Base-by-base conservation (phyloP, 1,284 basidiomycete species). In the Pyrrhoderma noxium region DNA sequence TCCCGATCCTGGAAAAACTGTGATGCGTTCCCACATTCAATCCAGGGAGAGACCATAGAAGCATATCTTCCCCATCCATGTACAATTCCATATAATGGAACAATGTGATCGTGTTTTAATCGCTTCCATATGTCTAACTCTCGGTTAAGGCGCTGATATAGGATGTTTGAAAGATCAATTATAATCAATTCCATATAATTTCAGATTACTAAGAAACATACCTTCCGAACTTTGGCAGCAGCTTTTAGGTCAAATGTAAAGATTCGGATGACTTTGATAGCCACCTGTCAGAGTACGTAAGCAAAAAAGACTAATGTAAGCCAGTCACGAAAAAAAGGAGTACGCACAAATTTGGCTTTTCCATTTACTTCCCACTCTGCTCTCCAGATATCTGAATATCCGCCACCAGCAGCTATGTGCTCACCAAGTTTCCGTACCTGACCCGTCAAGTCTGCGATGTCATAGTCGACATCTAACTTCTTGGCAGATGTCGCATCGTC, bases 31-130 rank as follows among this genome's bases (percentile, higher is more conserved):
- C 53, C 53, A n/a, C 43, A 52, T 13, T 13, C 3, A 45, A 55
- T 55, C 49, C 50, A 51, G 3, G 53, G 53, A 13, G 53, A 55
- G 22, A 51, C 41, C 50, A 55, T 51, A n/a, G 53, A 55, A 22
- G 45, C 39, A 31, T 47, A 52, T 7, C 40, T 36, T n/a, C 53
- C 53, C 27, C 51, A 42, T 16, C 48, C 46, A 35, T 52, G 16
- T 8, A 49, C 41, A 36, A 55, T 34, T 7, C 53, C 53, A 21
- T 40, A 52, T 19, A 55, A 22, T 14, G 53, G 53, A 25, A 55
- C 21, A 4, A 55, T 48, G 34, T 55, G 44, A 11, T 21, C 18
- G 22, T 55, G 53, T 16, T 38, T 43, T n/a, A 55, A 45, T n/a
- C 45, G 27, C 13, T 42, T 47, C 53, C 53, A 55, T 18, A 55